Evolutionary conservation across 495 filamentous ascomycete species (phyloP), one percentile per base, ranked within the genome.

Genomic region (Penicillium taxi): DNA sequence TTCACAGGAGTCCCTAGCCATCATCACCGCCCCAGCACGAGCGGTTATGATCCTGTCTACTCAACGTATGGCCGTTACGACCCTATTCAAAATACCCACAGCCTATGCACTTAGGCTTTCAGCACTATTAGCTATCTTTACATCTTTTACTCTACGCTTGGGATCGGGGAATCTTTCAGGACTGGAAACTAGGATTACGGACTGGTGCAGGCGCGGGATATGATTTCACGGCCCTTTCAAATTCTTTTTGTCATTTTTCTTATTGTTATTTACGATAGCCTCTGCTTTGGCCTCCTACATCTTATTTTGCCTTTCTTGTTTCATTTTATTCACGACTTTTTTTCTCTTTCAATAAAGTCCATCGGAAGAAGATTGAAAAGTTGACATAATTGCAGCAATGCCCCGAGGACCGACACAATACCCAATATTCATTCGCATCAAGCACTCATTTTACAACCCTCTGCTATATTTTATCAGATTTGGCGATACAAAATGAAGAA

Each of bases 31-130:
- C 39, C 54, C 2, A 53, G 30, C 23, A 40, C 50, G 17, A 44
- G 48, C 17, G 55, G 56, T 12, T 67, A 57, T 39, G 61, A 67
- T 18, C 51, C 64, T 0, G 40, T 63, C 23, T 64, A 59, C 32
- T 56, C 62, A 9, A 49, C 46, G 14, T 66, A 63, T 35, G 35
- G 33, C 34, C 61, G 62, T 32, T 59, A 63, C 27, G 50, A 56
- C 25, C 44, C 52, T 2, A 45, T 61, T 34, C 53, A 52, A 23
- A 55, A 45, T 18, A 47, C 55, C 9, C 62, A 61, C 39, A 55
- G 59, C 32, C 46, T 66, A 23, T 64, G 62, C 49, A 57, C 59
- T 28, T 66, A 52, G 22, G 20, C 31, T 37, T 43, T 37, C 27
- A 18, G 3, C 6, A n/a, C 19, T 42, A 41, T 30, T 24, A 39